Evolutionary conservation across 2,329 filamentous ascomycete genomes (phyloP), one percentile per base, ranked within the genome.

Genomic region (Dichotomopilus funicola): DNA sequence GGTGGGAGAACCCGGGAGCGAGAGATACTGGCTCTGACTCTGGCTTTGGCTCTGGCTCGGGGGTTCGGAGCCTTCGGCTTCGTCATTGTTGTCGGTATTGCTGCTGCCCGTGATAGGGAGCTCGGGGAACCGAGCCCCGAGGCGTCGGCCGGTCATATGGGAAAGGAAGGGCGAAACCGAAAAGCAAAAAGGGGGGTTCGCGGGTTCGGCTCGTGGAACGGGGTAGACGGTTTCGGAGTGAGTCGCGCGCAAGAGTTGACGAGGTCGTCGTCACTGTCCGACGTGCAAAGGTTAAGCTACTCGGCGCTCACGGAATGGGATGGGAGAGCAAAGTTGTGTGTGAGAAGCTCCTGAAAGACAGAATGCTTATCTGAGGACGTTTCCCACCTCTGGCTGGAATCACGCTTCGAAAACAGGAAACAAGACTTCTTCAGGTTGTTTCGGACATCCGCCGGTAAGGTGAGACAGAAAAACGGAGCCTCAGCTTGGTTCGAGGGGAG

Each of bases 1-100:
- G n/a, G 64, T 64, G 5, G 68, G 67, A 4, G 67, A 70, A n/a
- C 62, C 60, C 4, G 68, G 68, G 2, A 65, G 60, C 12, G 68
- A 69, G 35, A 62, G 59, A 51, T 62, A 63, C 19, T 27, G 19
- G 19, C 19, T 27, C 19, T 27, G 19, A 27, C 19, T 27, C 19
- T 27, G 19, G 19, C 19, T 27, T 27, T 27, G 19, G 19, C 19
- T 27, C 19, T 59, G 55, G 41, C 41, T 44, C 9, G 57, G 61
- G 13, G 36, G 53, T 11, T 58, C 48, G 49, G 49, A 27, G 43
- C 27, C 36, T 40, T 11, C 6, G 40, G 40, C 42, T 49, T 42
- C 10, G 6, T 42, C 40, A 13, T 42, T 40, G 37, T 12, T 12
- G 37, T 12, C 12, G 37, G 10, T 35, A 38, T 6, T 34, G 36